phyloP scores from a whole-genome alignment of 2,329 filamentous ascomycete genomes.

The Clonostachys sp. region DNA sequence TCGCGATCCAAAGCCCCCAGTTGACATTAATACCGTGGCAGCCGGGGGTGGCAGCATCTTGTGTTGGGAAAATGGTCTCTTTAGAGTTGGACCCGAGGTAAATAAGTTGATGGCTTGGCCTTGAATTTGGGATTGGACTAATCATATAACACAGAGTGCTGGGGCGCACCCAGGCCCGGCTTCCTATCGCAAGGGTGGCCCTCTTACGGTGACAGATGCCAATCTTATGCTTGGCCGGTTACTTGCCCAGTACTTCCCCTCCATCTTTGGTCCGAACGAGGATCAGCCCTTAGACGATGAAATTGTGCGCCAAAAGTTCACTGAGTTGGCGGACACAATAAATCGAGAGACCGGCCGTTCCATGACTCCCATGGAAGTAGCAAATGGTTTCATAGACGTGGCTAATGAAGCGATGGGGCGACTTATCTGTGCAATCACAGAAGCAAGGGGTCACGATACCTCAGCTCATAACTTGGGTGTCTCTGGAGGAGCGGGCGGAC shows the following conservation, averaged over 20 bases:
- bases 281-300: slow-evolving; percentile 42
- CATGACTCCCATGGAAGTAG: slow-evolving; percentile 30
- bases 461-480: slow-evolving; percentile 21
- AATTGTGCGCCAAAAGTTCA: slow-evolving; percentile 26
- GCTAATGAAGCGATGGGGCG: slow-evolving; percentile 74
- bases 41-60: slow-evolving; percentile 44
- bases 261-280: slow-evolving; percentile 66
- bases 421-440: slow-evolving; percentile 53
- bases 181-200: slow-evolving; percentile 65
- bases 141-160: slow-evolving; percentile 39
- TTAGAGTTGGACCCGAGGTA: slow-evolving; percentile 61
- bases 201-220: slow-evolving; percentile 68
- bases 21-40: slow-evolving; percentile 67
- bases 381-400: slow-evolving; percentile 70
- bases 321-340: slow-evolving; percentile 27
- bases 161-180: slow-evolving; percentile 67
- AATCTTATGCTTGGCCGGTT: slow-evolving; percentile 61
- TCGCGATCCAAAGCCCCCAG: slow-evolving; percentile 66
- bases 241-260: slow-evolving; percentile 57
- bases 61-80: slow-evolving; percentile 64
- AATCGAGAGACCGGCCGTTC: slow-evolving; percentile 25
- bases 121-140: neutral
- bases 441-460: slow-evolving; percentile 41
- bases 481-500: slow-evolving; percentile 70
- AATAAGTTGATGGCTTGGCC: neutral